Evolutionary conservation across 2,329 filamentous ascomycete genomes (phyloP), one percentile per base, ranked within the genome.

Genomic region (Aspergillus fumigatus): DNA sequence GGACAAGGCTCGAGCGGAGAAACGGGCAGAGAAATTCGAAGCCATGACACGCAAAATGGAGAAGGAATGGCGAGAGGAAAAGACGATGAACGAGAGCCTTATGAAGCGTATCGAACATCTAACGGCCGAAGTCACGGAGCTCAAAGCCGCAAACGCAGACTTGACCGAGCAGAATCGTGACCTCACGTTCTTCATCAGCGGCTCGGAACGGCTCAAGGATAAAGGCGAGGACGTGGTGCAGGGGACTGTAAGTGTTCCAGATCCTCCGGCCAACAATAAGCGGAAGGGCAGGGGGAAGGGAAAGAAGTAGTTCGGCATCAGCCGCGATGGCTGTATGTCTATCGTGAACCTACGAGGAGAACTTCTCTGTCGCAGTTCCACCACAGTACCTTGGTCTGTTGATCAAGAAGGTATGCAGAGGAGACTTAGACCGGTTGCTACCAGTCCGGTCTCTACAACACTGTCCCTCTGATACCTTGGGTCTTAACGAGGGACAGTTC

Each of bases 111-210:
- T 97, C 61, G 84, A 87, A 61, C 86, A 89, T 62, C 73, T 90
- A 19, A 79, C 82, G 45, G 79, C 79, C 57, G 81, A 88, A 69
- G 73, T 87, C 1, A 78, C 79, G 26, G 79, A 78, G 43, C 73
- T 89, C 3, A 83, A 82, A 64, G 60, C 71, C 63, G 59, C 91
- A 72, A 88, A 89, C 62, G 81, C 78, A 41, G 91, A 96, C 63
- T 75, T 96, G 47, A 84, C 86, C 62, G 92, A 96, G 71, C 88
- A 92, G 80, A 96, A 96, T 69, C 83, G 89, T 14, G 93, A 97
- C 70, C 71, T 97, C 70, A 86, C 82, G 51, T 92, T 96, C 81
- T 96, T 93, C 68, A 93, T 97, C 58, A 89, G 86, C 21, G 88
- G 90, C 0, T 85, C 89, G 72, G 86, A 94, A 74, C 93, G 91